Evolutionary conservation across 768 basidiomycete species (phyloP).

Genomic region (Xanthoconium stramineum): DNA sequence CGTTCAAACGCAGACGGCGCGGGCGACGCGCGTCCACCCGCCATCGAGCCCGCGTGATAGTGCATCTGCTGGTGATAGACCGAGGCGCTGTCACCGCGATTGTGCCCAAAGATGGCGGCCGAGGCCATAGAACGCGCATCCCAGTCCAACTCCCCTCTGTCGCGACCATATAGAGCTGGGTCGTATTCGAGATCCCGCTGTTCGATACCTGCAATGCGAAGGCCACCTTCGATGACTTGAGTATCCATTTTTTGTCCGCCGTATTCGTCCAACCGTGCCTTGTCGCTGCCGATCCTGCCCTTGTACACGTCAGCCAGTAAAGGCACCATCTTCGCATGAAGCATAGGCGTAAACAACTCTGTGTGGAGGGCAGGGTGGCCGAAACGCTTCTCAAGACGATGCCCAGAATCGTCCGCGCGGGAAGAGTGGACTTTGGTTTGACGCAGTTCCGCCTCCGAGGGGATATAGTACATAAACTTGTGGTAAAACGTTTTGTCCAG

Average conservation of each 20-base stretch:
- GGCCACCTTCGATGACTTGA: conserved; percentile 69
- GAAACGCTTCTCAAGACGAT: conserved; percentile 86
- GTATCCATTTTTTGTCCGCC: conserved; percentile 76
- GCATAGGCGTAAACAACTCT: conserved; percentile 85
- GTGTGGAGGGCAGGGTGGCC: conserved; percentile 89
- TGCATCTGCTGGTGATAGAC: conserved; percentile 41
- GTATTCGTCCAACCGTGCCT: conserved; percentile 71
- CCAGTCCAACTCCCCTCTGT: conserved; percentile 86
- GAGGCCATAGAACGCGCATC: conserved; percentile 75
- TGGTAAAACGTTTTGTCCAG: conserved; percentile 64
- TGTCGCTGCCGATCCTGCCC: conserved; percentile 62
- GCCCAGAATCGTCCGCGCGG: conserved; percentile 64
- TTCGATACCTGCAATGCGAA: conserved; percentile 79
- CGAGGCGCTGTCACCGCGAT: conserved; percentile 34
- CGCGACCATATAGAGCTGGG: conserved; percentile 71
- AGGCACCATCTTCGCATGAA: conserved; percentile 83
- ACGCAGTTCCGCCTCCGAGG: conserved; percentile 73
- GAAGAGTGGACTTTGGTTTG: conserved; percentile 75
- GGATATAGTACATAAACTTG: conserved; percentile 80
- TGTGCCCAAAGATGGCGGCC: conserved; percentile 46
- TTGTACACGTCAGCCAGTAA: conserved; percentile 72
- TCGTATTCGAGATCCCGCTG: conserved; percentile 83
- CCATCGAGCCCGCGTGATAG: conserved; percentile 35
- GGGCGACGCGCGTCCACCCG: conserved; percentile 37
- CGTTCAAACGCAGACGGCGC: conserved; percentile 50